A percentile compares a stretch with the other conserved stretches of the same genome.
Conservation (phyloP, 164 flowering plant genomes). For the Macadamia tetraphylla region DNA sequence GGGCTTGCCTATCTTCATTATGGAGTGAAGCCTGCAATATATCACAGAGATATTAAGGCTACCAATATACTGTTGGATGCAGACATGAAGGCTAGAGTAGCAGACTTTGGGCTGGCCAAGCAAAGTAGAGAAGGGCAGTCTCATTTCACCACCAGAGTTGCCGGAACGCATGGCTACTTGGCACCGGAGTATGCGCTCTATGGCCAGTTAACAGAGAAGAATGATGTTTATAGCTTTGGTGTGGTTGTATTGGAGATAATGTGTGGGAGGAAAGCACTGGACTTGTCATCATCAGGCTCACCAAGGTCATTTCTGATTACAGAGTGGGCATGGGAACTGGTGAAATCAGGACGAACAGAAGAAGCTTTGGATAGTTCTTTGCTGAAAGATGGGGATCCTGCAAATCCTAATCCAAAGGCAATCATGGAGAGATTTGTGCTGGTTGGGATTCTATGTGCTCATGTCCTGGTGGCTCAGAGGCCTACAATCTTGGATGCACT, state of each 20-base stretch:
- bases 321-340: slow-evolving; percentile 27
- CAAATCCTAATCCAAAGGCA: slow-evolving; percentile 6
- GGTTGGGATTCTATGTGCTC: slow-evolving; percentile 29
- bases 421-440: slow-evolving; percentile 27
- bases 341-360: slow-evolving; percentile 16
- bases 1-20: slow-evolving; percentile 29
- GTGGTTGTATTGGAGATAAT: slow-evolving; percentile 26
- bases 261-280: slow-evolving; percentile 28
- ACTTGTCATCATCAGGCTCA: slow-evolving; percentile 3
- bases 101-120: slow-evolving; percentile 36
- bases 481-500: slow-evolving; percentile 30
- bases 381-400: slow-evolving; percentile 1
- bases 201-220: slow-evolving; percentile 32
- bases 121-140: slow-evolving; percentile 22
- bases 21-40: slow-evolving; percentile 31
- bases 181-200: slow-evolving; percentile 36
- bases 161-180: slow-evolving; percentile 31
- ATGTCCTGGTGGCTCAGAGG: slow-evolving; percentile 31
- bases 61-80: slow-evolving; percentile 30
- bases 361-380: slow-evolving; percentile 16
- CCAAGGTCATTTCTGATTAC: slow-evolving; percentile 16
- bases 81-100: slow-evolving; percentile 28
- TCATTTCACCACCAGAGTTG: slow-evolving; percentile 27
- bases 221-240: slow-evolving; percentile 36
- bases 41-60: slow-evolving; percentile 29